phyloP scores from a whole-genome alignment of 163 green algal genomes.

The Scenedesmus sp. region DNA sequence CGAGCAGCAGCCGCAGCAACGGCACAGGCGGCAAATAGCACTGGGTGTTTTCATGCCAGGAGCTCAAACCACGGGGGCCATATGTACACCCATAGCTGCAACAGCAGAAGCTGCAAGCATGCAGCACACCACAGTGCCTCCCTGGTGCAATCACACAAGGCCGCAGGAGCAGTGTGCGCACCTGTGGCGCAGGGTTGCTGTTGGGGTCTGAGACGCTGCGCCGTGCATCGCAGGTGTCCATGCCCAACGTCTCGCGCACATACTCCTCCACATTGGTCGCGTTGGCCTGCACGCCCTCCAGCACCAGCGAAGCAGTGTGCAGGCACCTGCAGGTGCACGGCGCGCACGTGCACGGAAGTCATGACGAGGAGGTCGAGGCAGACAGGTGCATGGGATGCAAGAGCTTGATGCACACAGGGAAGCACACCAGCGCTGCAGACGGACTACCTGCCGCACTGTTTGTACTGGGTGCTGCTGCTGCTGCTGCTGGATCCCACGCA shows the following conservation, averaged over 20 bases:
- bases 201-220: constrained; percentile 51
- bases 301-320: constrained; percentile 61
- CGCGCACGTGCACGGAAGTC: background rate
- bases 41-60: too few species aligned
- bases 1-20: background rate
- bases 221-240: constrained; percentile 77
- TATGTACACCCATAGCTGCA: too few species aligned
- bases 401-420: too few species aligned
- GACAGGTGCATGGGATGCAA: too few species aligned
- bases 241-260: constrained; percentile 73
- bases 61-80: too few species aligned
- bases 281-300: constrained; percentile 56
- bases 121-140: too few species aligned
- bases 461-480: too few species aligned
- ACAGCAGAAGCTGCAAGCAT: too few species aligned
- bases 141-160: too few species aligned
- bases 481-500: too few species aligned
- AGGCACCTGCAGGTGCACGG: constrained; percentile 58
- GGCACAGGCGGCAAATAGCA: background rate
- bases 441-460: too few species aligned
- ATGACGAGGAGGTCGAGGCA: background rate
- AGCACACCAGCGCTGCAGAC: too few species aligned
- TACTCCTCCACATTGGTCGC: constrained; percentile 70
- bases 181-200: background rate
- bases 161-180: background rate